Conservation (phyloP, 2,329 filamentous ascomycete species). For the Sarocladium brachiariae region DNA sequence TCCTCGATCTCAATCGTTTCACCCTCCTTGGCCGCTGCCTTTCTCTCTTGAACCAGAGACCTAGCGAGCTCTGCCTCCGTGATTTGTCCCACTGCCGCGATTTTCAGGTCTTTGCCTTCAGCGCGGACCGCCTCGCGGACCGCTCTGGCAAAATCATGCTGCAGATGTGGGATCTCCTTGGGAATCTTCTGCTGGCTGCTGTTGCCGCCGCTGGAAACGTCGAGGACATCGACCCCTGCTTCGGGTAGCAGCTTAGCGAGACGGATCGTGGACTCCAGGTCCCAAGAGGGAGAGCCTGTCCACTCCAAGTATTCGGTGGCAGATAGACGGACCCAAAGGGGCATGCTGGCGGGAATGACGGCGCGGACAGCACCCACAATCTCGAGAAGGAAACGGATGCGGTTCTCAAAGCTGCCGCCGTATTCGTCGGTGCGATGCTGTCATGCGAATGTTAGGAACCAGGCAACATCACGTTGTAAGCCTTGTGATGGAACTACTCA, state of each 20-base stretch:
- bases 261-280: constrained; percentile 47
- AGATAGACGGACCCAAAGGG: constrained; percentile 54
- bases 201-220: constrained; percentile 73
- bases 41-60: constrained; percentile 42
- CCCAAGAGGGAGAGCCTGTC: constrained; percentile 50
- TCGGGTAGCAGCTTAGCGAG: constrained; percentile 54
- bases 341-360: constrained; percentile 46
- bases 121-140: constrained; percentile 59
- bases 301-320: constrained; percentile 57
- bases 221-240: constrained; percentile 73
- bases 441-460: not conserved
- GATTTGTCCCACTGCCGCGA: constrained; percentile 71
- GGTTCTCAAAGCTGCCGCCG: constrained; percentile 60
- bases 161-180: constrained; percentile 56
- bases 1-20: constrained; percentile 31
- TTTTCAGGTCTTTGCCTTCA: constrained; percentile 46
- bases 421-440: constrained; percentile 56
- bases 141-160: constrained; percentile 63
- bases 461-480: not conserved
- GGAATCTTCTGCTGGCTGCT: constrained; percentile 54
- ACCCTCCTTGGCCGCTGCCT: constrained; percentile 23
- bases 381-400: constrained; percentile 53
- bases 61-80: constrained; percentile 62
- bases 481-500: constrained; percentile 26
- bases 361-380: constrained; percentile 43